Evolutionary conservation across 2,329 filamentous ascomycete species (phyloP).

Genomic region (Cladosporium sp.): DNA sequence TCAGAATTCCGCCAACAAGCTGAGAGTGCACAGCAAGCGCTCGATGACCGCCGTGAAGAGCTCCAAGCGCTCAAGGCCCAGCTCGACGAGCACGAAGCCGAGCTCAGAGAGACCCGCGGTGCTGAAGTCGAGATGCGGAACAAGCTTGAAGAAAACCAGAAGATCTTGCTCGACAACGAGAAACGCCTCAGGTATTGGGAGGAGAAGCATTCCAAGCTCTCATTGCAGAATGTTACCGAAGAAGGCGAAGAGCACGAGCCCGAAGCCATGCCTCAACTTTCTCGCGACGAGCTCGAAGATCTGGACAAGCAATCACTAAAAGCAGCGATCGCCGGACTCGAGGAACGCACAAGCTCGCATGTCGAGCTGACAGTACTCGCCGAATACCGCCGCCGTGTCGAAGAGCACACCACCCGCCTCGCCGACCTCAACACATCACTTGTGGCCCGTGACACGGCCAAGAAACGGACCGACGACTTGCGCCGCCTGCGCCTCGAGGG

Average conservation of each 20-base stretch:
- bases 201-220: constrained; percentile 81
- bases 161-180: constrained; percentile 79
- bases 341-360: constrained; percentile 76
- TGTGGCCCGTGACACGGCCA: constrained; percentile 73
- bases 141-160: constrained; percentile 94
- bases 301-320: constrained; percentile 62
- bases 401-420: constrained; percentile 77
- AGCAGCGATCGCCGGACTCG: constrained; percentile 60
- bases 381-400: constrained; percentile 81
- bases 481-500: constrained; percentile 85
- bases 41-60: constrained; percentile 75
- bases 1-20: constrained; percentile 68
- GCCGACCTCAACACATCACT: constrained; percentile 79
- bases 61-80: constrained; percentile 75
- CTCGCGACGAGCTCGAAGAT: constrained; percentile 62
- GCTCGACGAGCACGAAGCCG: constrained; percentile 77
- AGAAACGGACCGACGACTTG: constrained; percentile 88
- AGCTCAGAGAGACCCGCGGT: constrained; percentile 83
- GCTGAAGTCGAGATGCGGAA: constrained; percentile 97
- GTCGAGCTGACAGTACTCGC: constrained; percentile 86
- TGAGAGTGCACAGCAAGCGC: constrained; percentile 72
- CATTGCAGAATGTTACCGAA: constrained; percentile 68
- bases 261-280: constrained; percentile 71
- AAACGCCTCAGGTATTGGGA: constrained; percentile 81
- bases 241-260: constrained; percentile 53